Percentiles rank a stretch among this genome's conserved stretches.
Conservation (phyloP, 2,329 filamentous ascomycete genomes). For the Penicillium sp. region DNA sequence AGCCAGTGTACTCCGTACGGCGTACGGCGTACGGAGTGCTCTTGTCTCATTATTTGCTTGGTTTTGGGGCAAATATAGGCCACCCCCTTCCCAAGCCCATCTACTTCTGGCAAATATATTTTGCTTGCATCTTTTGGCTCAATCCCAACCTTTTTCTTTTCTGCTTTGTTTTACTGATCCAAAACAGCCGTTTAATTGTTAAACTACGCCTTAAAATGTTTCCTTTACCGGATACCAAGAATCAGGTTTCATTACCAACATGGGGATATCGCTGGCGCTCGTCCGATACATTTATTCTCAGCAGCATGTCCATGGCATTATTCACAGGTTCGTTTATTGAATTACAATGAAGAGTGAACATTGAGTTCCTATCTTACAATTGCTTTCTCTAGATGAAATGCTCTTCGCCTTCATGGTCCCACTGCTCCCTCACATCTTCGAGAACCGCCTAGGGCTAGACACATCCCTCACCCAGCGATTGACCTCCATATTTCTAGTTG, state of each 20-base stretch:
- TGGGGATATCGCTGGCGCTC: conserved; percentile 17
- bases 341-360: no score
- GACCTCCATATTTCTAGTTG: conserved; percentile 17
- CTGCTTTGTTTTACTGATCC: background rate
- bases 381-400: conserved; percentile 12
- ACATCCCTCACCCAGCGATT: conserved; percentile 9
- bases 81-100: background rate
- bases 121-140: background rate
- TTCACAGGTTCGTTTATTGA: conserved; percentile 13
- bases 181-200: background rate
- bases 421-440: conserved; percentile 16
- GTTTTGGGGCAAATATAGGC: background rate
- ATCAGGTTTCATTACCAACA: background rate
- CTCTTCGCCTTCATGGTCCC: conserved; percentile 22
- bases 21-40: background rate
- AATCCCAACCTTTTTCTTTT: background rate
- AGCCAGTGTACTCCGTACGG: background rate
- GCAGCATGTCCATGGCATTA: conserved; percentile 15
- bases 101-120: background rate
- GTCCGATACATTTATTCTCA: conserved; percentile 16
- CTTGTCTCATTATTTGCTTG: background rate
- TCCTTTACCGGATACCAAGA: background rate
- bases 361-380: background rate
- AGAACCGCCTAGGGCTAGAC: conserved; percentile 15
- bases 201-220: background rate